Evolutionary conservation across 2,329 filamentous ascomycete genomes (phyloP), one percentile per base, ranked within the genome.

Genomic region (Xylariaceae sp.): DNA sequence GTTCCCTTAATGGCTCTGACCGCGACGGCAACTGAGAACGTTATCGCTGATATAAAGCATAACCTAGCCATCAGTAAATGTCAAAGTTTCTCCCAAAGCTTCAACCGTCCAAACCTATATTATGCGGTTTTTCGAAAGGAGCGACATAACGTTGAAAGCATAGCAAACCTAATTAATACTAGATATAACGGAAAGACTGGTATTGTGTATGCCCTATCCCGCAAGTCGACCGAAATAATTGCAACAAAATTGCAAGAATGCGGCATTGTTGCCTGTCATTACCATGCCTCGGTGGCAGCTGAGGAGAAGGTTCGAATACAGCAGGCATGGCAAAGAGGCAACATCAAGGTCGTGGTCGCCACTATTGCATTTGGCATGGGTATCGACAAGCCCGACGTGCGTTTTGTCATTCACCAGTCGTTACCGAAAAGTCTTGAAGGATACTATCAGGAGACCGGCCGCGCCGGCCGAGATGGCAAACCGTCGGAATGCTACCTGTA

Each of bases 291-390:
- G 4, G 86, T 99, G 75, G 77, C 85, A 2, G 72, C 88, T 0
- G 76, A 82, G 4, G 84, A 90, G 47, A 94, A 94, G 71, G 80
- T 82, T 1, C 72, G 81, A 6, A 83, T 95, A 4, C 94, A 98
- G 73, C 83, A 83, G 58, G 75, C 86, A 24, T 99, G 95, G 95
- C 95, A 99, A 73, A 78, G 76, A 39, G 92, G 92, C 4, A 77
- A 80, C 47, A 84, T 88, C 67, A 90, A 96, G 65, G 90, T 99
- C 29, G 96, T 99, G 39, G 95, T 99, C 46, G 96, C 95, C 17
- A 99, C 95, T 0, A 98, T 99, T 73, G 95, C 95, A 19, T 99
- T 99, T 71, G 95, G 95, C 6, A 99, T 99, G 95, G 95, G 95
- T 14, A 99, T 99, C 63, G 95, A 99, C 78, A 99, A 99, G 73